phyloP scores from a whole-genome alignment of 805 yeast genomes.

The Kodamaea leandrae region DNA sequence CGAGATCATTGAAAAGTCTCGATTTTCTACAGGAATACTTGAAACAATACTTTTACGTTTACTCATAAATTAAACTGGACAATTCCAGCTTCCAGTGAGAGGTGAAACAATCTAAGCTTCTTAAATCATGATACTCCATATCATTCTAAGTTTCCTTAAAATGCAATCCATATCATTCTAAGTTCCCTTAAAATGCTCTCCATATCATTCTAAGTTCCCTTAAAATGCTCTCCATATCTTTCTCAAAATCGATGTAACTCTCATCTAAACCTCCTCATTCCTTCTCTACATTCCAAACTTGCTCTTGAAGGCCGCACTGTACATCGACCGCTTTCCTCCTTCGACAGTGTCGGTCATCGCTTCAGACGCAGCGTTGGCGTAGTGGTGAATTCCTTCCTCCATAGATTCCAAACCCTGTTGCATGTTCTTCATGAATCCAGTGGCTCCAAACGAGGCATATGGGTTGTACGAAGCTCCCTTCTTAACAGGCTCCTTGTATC shows the following conservation, averaged over 20 bases:
- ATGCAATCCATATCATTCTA: too few relatives aligned
- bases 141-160: too few relatives aligned
- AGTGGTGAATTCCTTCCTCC: constrained; percentile 56
- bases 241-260: too few relatives aligned
- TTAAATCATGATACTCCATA: too few relatives aligned
- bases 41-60: neutral
- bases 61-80: too few relatives aligned
- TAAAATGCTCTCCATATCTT: too few relatives aligned
- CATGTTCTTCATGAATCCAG: constrained; percentile 42
- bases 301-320: constrained; percentile 50
- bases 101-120: too few relatives aligned
- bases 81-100: too few relatives aligned
- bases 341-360: constrained; percentile 51
- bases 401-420: constrained; percentile 52
- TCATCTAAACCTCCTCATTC: neutral
- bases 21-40: neutral
- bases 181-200: too few relatives aligned
- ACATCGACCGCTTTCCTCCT: constrained; percentile 47
- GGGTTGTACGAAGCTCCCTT: constrained; percentile 25
- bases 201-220: too few relatives aligned
- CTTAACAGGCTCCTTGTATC: constrained; percentile 50
- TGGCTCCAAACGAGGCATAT: constrained; percentile 33
- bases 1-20: too few relatives aligned
- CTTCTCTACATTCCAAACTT: constrained; percentile 47
- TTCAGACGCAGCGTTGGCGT: constrained; percentile 54